These are phyloP conservation scores for Barnettozyma populi DNA, from an alignment of 805 yeast genomes.

Conservation along the genomic window DNA sequence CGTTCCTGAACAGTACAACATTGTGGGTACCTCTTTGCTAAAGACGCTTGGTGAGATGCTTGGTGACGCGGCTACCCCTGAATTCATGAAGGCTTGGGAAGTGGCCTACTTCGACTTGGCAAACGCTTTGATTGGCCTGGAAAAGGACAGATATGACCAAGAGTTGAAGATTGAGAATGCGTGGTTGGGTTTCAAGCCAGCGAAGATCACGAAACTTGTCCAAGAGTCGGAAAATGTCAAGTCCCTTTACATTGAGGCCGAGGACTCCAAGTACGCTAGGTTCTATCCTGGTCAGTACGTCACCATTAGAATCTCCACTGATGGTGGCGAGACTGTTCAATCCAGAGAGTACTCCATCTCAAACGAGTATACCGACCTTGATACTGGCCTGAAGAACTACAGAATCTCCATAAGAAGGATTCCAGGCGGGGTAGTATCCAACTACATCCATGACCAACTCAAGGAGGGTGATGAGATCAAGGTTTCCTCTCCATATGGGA, in stretches of 20 bases:
- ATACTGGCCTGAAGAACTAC: conserved; percentile 30
- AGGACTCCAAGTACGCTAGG: conserved; percentile 33
- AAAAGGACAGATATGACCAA: conserved; percentile 38
- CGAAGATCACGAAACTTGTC: conserved; percentile 37
- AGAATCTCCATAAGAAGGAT: conserved; percentile 54
- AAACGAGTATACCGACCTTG: conserved; percentile 25
- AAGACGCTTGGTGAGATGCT: conserved; percentile 48
- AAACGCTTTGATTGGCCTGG: conserved; percentile 51
- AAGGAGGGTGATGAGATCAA: conserved; percentile 43
- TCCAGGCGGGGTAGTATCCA: conserved; percentile 45
- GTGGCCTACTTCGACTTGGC: conserved; percentile 63
- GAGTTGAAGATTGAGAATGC: conserved; percentile 28
- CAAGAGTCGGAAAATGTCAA: conserved; percentile 43
- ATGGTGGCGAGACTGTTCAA: conserved; percentile 35
- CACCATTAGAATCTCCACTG: conserved; percentile 31
- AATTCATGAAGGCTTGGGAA: conserved; percentile 57
- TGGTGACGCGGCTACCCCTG: conserved; percentile 55
- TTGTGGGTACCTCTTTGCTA: conserved; percentile 56
- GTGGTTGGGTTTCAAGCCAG: conserved; percentile 58
- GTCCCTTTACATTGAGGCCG: conserved; percentile 46
- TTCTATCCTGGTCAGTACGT: conserved; percentile 37
- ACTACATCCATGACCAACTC: conserved; percentile 41
- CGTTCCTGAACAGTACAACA: conserved; percentile 57
- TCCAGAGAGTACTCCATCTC: conserved; percentile 59
- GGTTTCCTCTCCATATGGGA: conserved; percentile 58